These are phyloP conservation scores for Zygosaccharomyces sapae DNA, from an alignment of 1,139 yeast genomes.

Conservation along the genomic window DNA sequence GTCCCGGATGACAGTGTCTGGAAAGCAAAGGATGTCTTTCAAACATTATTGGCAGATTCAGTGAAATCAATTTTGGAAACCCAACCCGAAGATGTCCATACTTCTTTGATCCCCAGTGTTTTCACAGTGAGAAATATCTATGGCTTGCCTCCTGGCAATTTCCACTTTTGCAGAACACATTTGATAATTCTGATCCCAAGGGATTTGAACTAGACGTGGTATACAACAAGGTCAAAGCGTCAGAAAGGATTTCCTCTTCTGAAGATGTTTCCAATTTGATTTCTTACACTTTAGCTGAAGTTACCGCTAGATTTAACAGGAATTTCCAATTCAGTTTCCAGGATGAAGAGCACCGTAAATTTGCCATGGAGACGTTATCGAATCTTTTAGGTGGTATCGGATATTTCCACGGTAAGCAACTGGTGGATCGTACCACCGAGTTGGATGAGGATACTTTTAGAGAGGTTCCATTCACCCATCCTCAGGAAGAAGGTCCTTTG, in stretches of 20 bases:
- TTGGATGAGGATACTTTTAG: conserved; percentile 64
- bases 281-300: conserved; percentile 38
- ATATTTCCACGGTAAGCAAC: conserved; percentile 80
- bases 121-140: conserved; percentile 58
- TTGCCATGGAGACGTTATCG: conserved; percentile 76
- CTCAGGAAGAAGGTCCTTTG: conserved; percentile 59
- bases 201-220: conserved; percentile 67
- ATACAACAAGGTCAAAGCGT: conserved; percentile 48
- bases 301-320: conserved; percentile 53
- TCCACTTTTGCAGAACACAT: conserved; percentile 78
- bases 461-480: conserved; percentile 47
- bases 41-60: conserved; percentile 66
- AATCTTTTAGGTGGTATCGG: conserved; percentile 88
- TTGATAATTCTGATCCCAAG: conserved; percentile 47
- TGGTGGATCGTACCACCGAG: conserved; percentile 70
- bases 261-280: conserved; percentile 43
- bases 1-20: conserved; percentile 74
- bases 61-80: conserved; percentile 45
- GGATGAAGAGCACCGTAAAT: conserved; percentile 43
- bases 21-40: conserved; percentile 75
- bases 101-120: conserved; percentile 38
- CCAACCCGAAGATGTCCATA: conserved; percentile 37
- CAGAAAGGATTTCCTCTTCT: conserved; percentile 43
- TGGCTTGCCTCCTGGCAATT: conserved; percentile 59
- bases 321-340: conserved; percentile 49